Base-by-base conservation (phyloP, 2,329 filamentous ascomycete species). In the Ceratocystis lukuohia region DNA sequence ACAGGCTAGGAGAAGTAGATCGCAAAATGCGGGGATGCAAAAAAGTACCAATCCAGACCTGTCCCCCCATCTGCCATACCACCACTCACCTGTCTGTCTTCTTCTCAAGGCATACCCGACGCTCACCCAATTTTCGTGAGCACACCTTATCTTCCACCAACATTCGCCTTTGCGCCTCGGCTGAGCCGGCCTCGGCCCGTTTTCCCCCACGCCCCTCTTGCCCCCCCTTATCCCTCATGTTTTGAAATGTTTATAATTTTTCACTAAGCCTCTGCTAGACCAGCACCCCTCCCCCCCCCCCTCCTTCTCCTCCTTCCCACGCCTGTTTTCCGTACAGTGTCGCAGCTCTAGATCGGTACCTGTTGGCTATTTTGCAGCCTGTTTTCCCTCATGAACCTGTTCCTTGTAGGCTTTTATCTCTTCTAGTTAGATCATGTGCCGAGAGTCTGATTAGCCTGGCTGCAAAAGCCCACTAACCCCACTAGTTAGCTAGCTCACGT, bases 211-310 rank as follows among this genome's bases (percentile, higher is more conserved):
- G 22, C 53, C 53, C 25, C 53, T 57, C 53, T n/a, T 12, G 22
- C 53, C 8, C 28, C 53, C 28, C 1, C 22, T 33, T 28, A 30
- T 57, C 53, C 53, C 12, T 33, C 53, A n/a, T 57, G 53, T 57
- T 57, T 57, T 57, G 53, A 57, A 57, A n/a, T 57, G 53, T 57
- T 57, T 57, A 30, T 57, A 3, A 57, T 33, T 57, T 57, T 28
- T 2, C 22, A n/a, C 53, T 30, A 57, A 30, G 10, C 22, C 22
- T 57, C 12, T 57, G 22, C 25, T 57, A 57, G 22, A n/a, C 30
- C 53, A 6, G 25, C 25, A 22, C 46, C 17, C 46, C 17, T 10
- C 33, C 33, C 8, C 8, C 33, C 37, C 37, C 37, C 10, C 8
- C 37, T 41, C 5, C n/a, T 10, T 4, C 25, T 28, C 22, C 25